Evolutionary conservation across 148 eudicot species (phyloP), one percentile per base, ranked within the genome.

Genomic region (Cornus controversa): DNA sequence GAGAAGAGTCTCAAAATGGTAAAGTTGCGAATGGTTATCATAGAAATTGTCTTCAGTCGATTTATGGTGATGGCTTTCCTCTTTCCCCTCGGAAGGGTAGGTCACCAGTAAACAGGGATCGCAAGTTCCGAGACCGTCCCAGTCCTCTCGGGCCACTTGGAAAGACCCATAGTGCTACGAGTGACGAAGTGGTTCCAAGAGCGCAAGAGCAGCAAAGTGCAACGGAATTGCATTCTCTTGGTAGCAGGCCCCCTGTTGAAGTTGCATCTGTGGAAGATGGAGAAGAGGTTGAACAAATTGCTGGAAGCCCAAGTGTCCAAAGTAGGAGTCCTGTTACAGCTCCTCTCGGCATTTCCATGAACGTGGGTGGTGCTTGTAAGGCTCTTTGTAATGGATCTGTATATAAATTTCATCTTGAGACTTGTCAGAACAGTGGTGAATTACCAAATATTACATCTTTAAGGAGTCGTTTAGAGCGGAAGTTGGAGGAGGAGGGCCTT

Each of bases 91-190:
- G 85, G 29, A 87, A 86, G 73, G 68, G 80, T 58, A 80, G 89
- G 63, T 84, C 89, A 67, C 80, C 80, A 37, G 63, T 74, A 16
- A 66, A 28, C 67, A 78, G 87, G 70, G 81, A 78, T 53, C 79
- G 83, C 20, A 86, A 79, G 60, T 80, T 74, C 45, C 72, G 79
- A 62, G 89, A 88, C 37, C 81, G 88, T 34, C 85, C 85, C 20
- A 88, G 88, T 77, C 88, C 88, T 11, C 81, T 88, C 50, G 88
- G 91, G 13, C 87, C 88, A 11, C 86, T 79, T 20, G 89, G 85
- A 23, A 83, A 85, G 78, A 77, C 84, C 57, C 84, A 72, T 6
- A 82, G 74, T 79, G 53, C 72, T 10, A 72, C 83, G 14, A 71
- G 71, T 26, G 87, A 84, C 70, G 87, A 85, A 75, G 70, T 28